Conservation (phyloP, 495 filamentous ascomycete genomes). For the Penicillium bovifimosum region DNA sequence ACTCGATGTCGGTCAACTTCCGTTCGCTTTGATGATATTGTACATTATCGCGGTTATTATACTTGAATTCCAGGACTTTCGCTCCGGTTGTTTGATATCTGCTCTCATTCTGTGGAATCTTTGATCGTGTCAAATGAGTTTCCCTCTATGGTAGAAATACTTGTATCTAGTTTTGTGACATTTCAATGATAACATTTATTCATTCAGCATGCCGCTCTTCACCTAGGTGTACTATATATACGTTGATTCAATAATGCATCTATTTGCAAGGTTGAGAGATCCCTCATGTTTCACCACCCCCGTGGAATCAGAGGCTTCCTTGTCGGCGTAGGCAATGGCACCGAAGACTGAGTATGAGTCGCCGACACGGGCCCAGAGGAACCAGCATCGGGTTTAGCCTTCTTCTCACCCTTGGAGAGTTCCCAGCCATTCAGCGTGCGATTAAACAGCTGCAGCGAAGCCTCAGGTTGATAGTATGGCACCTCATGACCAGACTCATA, state of each 20-base stretch:
- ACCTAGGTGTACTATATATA: neutral
- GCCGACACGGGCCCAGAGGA: constrained; percentile 44
- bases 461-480: constrained; percentile 51
- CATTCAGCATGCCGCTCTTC: neutral
- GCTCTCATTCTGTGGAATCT: neutral
- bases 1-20: neutral
- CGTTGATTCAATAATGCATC: no score
- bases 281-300: neutral
- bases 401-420: constrained; percentile 45
- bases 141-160: neutral
- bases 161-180: neutral
- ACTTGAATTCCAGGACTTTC: neutral
- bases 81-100: neutral
- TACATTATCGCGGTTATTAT: neutral
- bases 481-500: constrained; percentile 58
- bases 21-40: neutral
- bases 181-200: neutral
- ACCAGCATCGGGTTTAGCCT: constrained; percentile 39
- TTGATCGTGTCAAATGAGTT: neutral
- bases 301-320: neutral
- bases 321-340: constrained; percentile 35
- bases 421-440: constrained; percentile 50
- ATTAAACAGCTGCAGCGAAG: constrained; percentile 47
- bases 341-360: constrained; percentile 54
- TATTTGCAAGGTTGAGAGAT: neutral